Evolutionary conservation across 768 basidiomycete species (phyloP).

Genomic region (Kwoniella mangroviensis): DNA sequence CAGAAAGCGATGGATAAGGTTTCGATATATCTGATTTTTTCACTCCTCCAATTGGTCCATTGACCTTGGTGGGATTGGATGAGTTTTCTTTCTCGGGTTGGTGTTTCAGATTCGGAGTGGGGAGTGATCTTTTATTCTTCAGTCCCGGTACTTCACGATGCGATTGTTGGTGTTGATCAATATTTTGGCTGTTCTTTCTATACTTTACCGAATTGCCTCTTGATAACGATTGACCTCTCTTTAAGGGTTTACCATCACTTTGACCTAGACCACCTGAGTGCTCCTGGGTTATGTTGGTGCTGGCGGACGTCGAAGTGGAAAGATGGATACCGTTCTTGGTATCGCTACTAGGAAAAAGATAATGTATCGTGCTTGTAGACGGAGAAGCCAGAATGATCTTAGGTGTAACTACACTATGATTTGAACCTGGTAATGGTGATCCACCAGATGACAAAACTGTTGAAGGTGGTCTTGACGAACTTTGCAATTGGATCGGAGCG

Average conservation of each 20-base stretch:
- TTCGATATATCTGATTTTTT: slow-evolving; percentile 23
- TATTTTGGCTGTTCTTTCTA: neutral
- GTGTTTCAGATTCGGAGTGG: neutral
- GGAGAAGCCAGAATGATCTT: slow-evolving; percentile 39
- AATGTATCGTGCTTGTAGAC: slow-evolving; percentile 39
- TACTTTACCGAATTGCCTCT: neutral
- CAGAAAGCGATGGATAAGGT: slow-evolving; percentile 10
- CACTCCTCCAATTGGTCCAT: neutral
- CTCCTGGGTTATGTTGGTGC: neutral
- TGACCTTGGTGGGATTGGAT: neutral
- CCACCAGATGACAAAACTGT: slow-evolving; percentile 13
- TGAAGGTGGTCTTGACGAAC: slow-evolving; percentile 11
- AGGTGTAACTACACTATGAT: slow-evolving; percentile 19
- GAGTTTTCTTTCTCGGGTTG: neutral
- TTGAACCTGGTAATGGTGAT: slow-evolving; percentile 9
- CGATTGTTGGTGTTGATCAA: neutral
- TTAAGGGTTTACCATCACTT: slow-evolving; percentile 1
- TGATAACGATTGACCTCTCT: slow-evolving; percentile 8
- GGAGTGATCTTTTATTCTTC: slow-evolving; percentile 11
- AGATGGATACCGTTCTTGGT: slow-evolving; percentile 27
- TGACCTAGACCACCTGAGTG: neutral
- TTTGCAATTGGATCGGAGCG: slow-evolving; percentile 11
- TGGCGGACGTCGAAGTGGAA: neutral
- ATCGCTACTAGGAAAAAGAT: slow-evolving; percentile 36
- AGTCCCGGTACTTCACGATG: slow-evolving; percentile 21